Evolutionary conservation across 306 rosid species (phyloP).

Genomic region (Betula pendula): DNA sequence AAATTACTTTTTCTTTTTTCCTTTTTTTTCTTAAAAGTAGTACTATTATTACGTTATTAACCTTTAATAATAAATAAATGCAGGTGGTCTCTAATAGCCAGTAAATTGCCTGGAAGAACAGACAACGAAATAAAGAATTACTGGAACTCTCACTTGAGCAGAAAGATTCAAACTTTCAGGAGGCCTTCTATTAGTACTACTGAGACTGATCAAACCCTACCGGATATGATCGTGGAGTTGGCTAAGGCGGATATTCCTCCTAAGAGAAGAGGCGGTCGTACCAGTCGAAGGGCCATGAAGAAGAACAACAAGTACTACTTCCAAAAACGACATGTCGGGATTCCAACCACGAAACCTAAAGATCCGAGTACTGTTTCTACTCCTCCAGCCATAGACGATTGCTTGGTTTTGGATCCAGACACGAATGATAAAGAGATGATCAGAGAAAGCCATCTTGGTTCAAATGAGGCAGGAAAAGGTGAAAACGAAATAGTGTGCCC

Average conservation of each 20-base stretch:
- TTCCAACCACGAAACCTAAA: too few relatives aligned
- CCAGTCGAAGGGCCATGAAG: conserved; percentile 56
- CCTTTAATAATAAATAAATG: neutral
- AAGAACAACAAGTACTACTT: conserved; percentile 25
- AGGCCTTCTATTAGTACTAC: too few relatives aligned
- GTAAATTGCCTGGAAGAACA: conserved; percentile 82
- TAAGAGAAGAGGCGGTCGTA: conserved; percentile 48
- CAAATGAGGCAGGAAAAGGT: neutral
- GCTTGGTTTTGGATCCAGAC: conserved; percentile 2
- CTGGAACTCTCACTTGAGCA: conserved; percentile 82
- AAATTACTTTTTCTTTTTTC: too few relatives aligned
- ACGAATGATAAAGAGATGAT: neutral
- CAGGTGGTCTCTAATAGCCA: conserved; percentile 92
- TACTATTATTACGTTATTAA: too few relatives aligned
- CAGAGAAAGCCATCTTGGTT: neutral
- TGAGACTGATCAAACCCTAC: neutral
- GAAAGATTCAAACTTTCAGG: conserved; percentile 51
- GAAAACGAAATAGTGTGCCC: neutral
- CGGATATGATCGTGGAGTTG: conserved; percentile 19
- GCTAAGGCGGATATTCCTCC: conserved; percentile 25
- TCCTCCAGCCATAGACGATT: conserved; percentile 6
- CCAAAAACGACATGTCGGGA: too few relatives aligned
- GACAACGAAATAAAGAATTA: conserved; percentile 94
- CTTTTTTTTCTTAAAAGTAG: too few relatives aligned
- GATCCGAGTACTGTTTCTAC: too few relatives aligned